A percentile compares a stretch with the other conserved stretches of the same genome.
These are phyloP conservation scores for Myochromella boudieri DNA, from an alignment of 768 basidiomycete species.

Conservation along the genomic window DNA sequence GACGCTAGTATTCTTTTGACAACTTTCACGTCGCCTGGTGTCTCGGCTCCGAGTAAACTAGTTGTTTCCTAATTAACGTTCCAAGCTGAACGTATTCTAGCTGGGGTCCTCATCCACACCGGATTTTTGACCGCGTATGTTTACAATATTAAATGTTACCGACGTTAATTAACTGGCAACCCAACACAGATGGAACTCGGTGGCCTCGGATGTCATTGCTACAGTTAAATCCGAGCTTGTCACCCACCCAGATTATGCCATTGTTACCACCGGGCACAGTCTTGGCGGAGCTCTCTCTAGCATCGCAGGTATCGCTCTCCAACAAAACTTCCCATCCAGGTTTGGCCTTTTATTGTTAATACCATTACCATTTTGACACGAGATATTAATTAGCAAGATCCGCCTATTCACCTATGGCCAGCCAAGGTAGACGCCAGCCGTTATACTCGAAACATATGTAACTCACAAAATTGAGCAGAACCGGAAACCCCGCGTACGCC, in stretches of 20 bases:
- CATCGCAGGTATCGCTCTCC: slow-evolving; percentile 34
- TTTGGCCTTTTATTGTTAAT: slow-evolving; percentile 3
- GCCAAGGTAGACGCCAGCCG: slow-evolving; percentile 6
- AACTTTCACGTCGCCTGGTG: slow-evolving; percentile 24
- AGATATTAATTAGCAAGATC: not conserved
- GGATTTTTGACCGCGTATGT: slow-evolving; percentile 37
- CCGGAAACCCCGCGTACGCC: slow-evolving; percentile 14
- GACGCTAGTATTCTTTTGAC: slow-evolving; percentile 20
- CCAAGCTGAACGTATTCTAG: slow-evolving; percentile 3
- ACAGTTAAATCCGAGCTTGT: slow-evolving; percentile 28
- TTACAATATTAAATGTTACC: not conserved
- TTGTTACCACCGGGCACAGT: slow-evolving; percentile 28
- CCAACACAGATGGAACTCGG: slow-evolving; percentile 27
- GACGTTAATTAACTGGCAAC: not conserved
- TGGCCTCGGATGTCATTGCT: slow-evolving; percentile 28
- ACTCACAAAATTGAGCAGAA: slow-evolving; percentile 5
- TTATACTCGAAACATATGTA: not conserved
- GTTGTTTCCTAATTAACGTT: not conserved
- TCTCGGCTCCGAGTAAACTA: slow-evolving; percentile 21
- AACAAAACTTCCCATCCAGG: slow-evolving; percentile 25
- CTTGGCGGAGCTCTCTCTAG: slow-evolving; percentile 29
- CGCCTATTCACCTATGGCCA: slow-evolving; percentile 22
- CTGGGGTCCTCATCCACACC: slow-evolving; percentile 28
- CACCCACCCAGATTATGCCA: slow-evolving; percentile 29
- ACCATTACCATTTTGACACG: not conserved